Evolutionary conservation across 2,329 filamentous ascomycete species (phyloP).

Genomic region (Coniochaeta sp.): DNA sequence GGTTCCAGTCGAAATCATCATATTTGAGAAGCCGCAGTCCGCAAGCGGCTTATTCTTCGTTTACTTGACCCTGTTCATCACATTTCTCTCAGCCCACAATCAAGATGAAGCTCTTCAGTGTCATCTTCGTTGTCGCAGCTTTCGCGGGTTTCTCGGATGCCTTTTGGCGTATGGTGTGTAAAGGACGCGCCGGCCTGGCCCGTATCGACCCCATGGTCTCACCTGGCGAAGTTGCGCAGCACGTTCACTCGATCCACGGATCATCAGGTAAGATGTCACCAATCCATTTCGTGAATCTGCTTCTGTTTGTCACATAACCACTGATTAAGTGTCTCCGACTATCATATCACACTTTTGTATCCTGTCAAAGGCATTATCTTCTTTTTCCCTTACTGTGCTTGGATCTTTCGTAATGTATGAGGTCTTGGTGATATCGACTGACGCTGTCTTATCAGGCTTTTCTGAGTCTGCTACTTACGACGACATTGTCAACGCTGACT

Average conservation of each 20-base stretch:
- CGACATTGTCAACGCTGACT: slow-evolving; percentile 53
- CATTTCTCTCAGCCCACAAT: neutral
- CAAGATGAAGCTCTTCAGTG: neutral
- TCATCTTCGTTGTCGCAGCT: slow-evolving; percentile 2
- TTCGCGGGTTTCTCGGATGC: slow-evolving; percentile 31
- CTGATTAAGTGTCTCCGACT: no score
- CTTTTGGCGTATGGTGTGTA: slow-evolving; percentile 90
- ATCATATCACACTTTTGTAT: no score
- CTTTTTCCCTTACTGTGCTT: neutral
- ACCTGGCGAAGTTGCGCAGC: slow-evolving; percentile 48
- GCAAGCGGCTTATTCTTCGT: neutral
- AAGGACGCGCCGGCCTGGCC: slow-evolving; percentile 58
- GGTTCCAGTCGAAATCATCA: neutral
- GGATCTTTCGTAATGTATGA: neutral
- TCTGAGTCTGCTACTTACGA: slow-evolving; percentile 46
- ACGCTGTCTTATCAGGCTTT: slow-evolving; percentile 46
- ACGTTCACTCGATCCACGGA: slow-evolving; percentile 71
- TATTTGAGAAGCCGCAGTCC: neutral
- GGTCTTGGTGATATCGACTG: neutral
- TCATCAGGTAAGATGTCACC: slow-evolving; percentile 55
- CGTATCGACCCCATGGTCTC: slow-evolving; percentile 72
- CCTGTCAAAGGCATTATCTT: neutral
- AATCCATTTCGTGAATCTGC: neutral
- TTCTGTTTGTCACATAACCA: no score
- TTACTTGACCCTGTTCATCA: neutral